Base-by-base conservation (phyloP, 1,139 yeast genomes). In the Kodamaea fungicola region DNA sequence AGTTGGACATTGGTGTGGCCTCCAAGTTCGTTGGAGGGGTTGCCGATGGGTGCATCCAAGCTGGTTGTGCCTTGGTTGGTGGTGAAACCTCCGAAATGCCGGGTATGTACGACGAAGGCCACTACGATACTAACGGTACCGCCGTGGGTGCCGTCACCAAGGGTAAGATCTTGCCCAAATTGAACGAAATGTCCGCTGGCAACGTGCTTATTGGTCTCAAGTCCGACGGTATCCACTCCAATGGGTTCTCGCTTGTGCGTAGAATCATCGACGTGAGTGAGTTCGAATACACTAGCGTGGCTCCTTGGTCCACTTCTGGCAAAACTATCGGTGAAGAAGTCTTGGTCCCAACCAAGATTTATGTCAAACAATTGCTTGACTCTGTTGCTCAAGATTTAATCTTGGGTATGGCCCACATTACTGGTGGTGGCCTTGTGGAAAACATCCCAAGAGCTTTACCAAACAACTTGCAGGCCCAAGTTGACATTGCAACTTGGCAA, bases 11-110 rank as follows among this genome's bases (percentile, higher is more conserved):
- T 47, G 70, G 76, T 42, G 74, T 87, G 31, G 96, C 97, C 6
- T 82, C 95, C 28, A 83, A 80, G 47, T 94, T 94, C 54, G 97
- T 94, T 35, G 72, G 80, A 44, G 98, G 98, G 61, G 97, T 94
- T 45, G 97, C 97, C 33, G 85, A 86, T 48, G 99, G 98, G 38
- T 94, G 99, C 73, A 82, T 83, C 46, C 78, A 80, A 52, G 88
- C 98, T 28, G 96, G 96, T 9, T 92, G 98, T 74, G 98, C 99
- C 7, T 74, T 94, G 44, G 97, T 94, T 43, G 99, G 99, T 40
- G 99, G 98, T 49, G 98, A 94, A 64, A 94, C 99, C 34, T 87
- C 96, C 40, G 99, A 94, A 72, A 94, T 94, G 99, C 99, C 99
- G 30, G 98, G 98, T 49, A 88, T 94, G 84, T 94, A 94, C 57